Percentiles rank a stretch among this genome's conserved stretches.
These are phyloP conservation scores for Batrachochytrium dendrobatidis DNA, from an alignment of 371 early-diverging fungal species.

Conservation along the genomic window DNA sequence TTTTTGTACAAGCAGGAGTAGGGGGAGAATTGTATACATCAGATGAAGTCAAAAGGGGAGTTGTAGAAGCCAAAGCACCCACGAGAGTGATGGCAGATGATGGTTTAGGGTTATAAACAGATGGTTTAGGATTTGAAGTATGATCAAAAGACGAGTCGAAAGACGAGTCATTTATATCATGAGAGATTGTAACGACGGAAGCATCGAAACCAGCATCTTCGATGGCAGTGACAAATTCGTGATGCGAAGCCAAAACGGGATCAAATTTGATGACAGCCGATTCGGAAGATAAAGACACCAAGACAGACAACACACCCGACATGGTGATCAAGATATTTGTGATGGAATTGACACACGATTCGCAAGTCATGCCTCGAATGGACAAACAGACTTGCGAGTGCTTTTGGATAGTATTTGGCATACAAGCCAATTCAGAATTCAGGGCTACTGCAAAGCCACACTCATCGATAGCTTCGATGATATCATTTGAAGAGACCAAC, in stretches of 20 bases:
- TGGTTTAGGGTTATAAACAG: too few relatives aligned
- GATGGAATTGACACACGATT: not conserved
- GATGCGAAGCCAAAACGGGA: not conserved
- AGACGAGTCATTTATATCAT: not conserved
- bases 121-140: too few relatives aligned
- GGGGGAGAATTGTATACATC: constrained; percentile 7
- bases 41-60: not conserved
- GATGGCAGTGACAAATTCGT: constrained; percentile 47
- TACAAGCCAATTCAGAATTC: not conserved
- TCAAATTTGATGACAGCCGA: constrained; percentile 50
- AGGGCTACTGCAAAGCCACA: constrained; percentile 46
- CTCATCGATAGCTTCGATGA: constrained; percentile 53
- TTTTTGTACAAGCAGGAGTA: constrained; percentile 6
- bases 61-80: not conserved
- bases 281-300: constrained; percentile 58
- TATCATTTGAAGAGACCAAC: not conserved
- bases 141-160: not conserved
- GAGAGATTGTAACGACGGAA: constrained; percentile 4
- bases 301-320: constrained; percentile 1
- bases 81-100: not conserved
- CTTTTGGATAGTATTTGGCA: not conserved
- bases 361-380: not conserved
- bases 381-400: not conserved
- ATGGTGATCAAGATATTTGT: not conserved
- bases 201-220: constrained; percentile 58